phyloP scores from a whole-genome alignment of 768 basidiomycete species.

The Leccinum sublutescens region DNA sequence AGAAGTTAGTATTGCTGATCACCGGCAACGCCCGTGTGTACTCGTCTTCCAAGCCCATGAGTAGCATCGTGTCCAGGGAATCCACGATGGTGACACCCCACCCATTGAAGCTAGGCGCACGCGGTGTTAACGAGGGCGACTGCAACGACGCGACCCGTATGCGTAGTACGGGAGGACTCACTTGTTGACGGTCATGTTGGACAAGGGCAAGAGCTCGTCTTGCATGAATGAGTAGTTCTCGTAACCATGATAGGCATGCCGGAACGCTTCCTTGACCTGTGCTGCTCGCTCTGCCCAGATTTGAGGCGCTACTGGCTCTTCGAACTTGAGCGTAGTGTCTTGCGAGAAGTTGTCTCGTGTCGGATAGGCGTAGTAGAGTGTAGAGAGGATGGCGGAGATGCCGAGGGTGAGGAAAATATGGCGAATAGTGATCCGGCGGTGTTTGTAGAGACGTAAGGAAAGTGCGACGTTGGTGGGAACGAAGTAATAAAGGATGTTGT shows the following conservation, averaged over 20 bases:
- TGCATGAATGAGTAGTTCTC: constrained; percentile 55
- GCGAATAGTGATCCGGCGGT: constrained; percentile 16
- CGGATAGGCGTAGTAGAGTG: constrained; percentile 19
- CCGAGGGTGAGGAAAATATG: constrained; percentile 18
- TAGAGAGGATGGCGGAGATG: constrained; percentile 13
- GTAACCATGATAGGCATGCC: constrained; percentile 68
- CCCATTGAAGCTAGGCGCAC: constrained; percentile 60
- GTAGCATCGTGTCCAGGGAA: constrained; percentile 78
- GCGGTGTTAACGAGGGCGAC: constrained; percentile 1
- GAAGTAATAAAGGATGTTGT: not conserved
- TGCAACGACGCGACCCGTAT: not conserved
- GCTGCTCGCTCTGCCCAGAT: constrained; percentile 54
- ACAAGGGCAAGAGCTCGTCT: constrained; percentile 61
- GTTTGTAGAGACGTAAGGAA: not conserved
- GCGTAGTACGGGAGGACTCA: constrained; percentile 29
- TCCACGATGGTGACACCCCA: constrained; percentile 81
- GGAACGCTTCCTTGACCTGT: constrained; percentile 60
- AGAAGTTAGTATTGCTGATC: constrained; percentile 49
- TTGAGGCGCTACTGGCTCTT: constrained; percentile 16
- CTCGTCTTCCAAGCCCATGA: constrained; percentile 75
- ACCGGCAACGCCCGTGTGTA: constrained; percentile 57
- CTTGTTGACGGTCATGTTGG: constrained; percentile 50
- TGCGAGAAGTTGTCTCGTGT: not conserved
- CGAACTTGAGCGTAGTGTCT: not conserved
- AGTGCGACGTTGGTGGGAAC: not conserved